Base-by-base conservation (phyloP, 2,329 filamentous ascomycete genomes). In the Hypoxylon sp. region DNA sequence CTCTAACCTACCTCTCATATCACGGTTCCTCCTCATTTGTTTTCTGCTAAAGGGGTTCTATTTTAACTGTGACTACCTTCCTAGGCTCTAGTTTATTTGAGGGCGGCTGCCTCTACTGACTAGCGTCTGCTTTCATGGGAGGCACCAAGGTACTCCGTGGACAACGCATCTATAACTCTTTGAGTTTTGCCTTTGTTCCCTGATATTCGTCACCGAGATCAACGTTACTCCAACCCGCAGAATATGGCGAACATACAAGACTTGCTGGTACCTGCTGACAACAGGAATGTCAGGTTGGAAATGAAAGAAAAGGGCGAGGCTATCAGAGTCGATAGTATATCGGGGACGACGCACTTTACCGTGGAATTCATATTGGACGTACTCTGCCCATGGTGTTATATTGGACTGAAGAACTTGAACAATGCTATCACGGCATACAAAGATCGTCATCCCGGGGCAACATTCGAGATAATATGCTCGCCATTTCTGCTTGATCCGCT, bases 341-440 rank as follows among this genome's bases (percentile, higher is more conserved):
- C 61, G 0, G 60, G 66, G 61, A 74, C 50, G 5, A 72, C 65
- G 14, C 67, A 73, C 52, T 78, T 85, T 70, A 76, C 75, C 10
- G 80, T 87, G 64, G 82, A 85, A 51, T 76, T 85, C 49, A 83
- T 85, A 69, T 77, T 82, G 38, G 85, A 87, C 73, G 79, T 83
- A 5, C 77, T 85, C 38, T 87, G 85, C 63, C 83, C 85, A 3
- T 86, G 83, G 79, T 86, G 83, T 70, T 87, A 84, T 70, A 78
- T 87, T 64, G 81, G 82, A 63, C 81, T 84, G 67, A 81, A 78
- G 61, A 82, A 80, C 59, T 79, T 87, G 56, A 80, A 85, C 63
- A 69, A 65, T 11, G 84, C 85, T 60, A 84, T 86, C 67, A 73
- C 77, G 21, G 70, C 74, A 5, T 85, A 82, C 73, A 76, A 76